phyloP scores from a whole-genome alignment of 306 rosid species.

The Corylus americana region DNA sequence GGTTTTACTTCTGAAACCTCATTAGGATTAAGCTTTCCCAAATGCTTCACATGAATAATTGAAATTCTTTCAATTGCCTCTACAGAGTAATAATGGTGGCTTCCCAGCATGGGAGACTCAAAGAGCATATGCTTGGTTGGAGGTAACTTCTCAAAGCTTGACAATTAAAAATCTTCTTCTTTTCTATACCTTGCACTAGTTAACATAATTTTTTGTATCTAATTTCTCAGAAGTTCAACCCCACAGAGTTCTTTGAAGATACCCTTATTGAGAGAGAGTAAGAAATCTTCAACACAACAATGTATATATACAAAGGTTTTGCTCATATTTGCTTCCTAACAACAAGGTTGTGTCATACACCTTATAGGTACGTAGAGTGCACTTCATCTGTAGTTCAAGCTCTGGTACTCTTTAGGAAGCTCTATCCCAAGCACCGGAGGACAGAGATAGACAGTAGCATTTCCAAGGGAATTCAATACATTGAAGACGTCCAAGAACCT shows the following conservation, averaged over 20 bases:
- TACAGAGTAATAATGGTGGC: constrained; percentile 57
- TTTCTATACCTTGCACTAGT: neutral
- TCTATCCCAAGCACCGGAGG: constrained; percentile 55
- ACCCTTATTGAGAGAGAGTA: too few relatives aligned
- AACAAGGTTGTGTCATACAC: too few relatives aligned
- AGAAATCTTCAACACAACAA: too few relatives aligned
- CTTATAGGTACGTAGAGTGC: too few relatives aligned
- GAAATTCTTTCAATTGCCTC: neutral
- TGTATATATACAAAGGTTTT: too few relatives aligned
- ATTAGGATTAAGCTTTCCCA: too few relatives aligned
- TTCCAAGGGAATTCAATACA: constrained; percentile 44
- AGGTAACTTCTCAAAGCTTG: neutral
- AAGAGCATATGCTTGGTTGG: constrained; percentile 43
- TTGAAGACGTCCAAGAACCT: constrained; percentile 50
- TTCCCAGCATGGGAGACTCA: constrained; percentile 69
- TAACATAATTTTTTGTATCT: neutral
- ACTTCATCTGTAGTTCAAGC: too few relatives aligned
- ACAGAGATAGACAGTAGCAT: constrained; percentile 52
- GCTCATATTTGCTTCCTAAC: too few relatives aligned
- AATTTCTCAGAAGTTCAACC: constrained; percentile 53
- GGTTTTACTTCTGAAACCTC: too few relatives aligned
- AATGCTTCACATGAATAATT: neutral
- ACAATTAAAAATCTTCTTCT: neutral
- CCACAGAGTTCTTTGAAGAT: too few relatives aligned
- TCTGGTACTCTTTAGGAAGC: too few relatives aligned